Conservation (phyloP, 148 eudicot species). For the Bassia scoparia region DNA sequence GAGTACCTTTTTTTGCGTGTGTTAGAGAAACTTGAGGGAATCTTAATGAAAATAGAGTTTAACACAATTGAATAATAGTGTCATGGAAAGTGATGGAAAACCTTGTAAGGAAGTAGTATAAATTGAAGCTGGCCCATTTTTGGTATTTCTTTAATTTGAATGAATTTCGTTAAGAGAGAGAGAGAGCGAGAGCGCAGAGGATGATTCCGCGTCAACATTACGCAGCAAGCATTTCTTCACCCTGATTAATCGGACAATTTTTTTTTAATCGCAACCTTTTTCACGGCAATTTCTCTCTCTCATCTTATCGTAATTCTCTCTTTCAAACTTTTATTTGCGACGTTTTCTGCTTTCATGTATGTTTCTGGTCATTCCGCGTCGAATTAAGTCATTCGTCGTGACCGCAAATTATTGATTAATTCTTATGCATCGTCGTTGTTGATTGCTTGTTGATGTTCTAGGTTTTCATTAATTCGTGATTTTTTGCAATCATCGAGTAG, state of each 20-base stretch:
- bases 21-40: too few relatives aligned
- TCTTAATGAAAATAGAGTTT: too few relatives aligned
- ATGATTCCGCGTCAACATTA: not conserved
- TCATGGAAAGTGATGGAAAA: too few relatives aligned
- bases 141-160: not conserved
- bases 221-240: not conserved
- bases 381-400: not conserved
- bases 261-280: slow-evolving; percentile 46
- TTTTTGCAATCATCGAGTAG: too few relatives aligned
- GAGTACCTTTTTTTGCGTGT: too few relatives aligned
- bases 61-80: too few relatives aligned
- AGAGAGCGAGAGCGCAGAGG: not conserved
- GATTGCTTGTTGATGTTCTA: not conserved
- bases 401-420: not conserved
- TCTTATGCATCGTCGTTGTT: not conserved
- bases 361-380: not conserved
- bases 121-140: too few relatives aligned
- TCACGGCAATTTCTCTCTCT: slow-evolving; percentile 51
- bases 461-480: not conserved
- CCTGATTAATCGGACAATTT: slow-evolving; percentile 34
- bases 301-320: slow-evolving; percentile 33
- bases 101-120: too few relatives aligned
- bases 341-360: not conserved
- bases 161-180: slow-evolving; percentile 10
- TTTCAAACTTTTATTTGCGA: slow-evolving; percentile 20